Percentiles rank a stretch among this genome's conserved stretches.
Evolutionary conservation across 139 green algal genomes (phyloP).

Genomic region (Coelastrella sp.): DNA sequence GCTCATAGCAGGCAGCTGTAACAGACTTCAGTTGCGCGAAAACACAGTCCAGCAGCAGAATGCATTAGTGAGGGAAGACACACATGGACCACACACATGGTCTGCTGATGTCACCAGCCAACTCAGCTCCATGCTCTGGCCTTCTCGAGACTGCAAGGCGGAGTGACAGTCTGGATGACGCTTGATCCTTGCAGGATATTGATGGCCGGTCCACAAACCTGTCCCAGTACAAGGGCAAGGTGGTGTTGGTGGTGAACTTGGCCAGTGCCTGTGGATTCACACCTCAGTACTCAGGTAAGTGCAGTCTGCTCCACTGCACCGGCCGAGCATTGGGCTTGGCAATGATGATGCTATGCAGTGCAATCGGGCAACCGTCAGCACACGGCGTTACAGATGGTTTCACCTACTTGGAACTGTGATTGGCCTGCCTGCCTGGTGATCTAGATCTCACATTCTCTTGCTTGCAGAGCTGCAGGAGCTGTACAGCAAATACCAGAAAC

Average conservation of each 20-base stretch:
- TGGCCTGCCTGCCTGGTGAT: too few relatives aligned
- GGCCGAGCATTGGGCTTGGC: too few relatives aligned
- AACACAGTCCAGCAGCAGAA: too few relatives aligned
- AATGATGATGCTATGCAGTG: neutral
- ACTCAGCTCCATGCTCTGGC: neutral
- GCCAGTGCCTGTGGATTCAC: slow-evolving; percentile 74
- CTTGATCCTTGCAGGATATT: neutral
- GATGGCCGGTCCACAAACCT: slow-evolving; percentile 34
- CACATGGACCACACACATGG: too few relatives aligned
- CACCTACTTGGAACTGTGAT: too few relatives aligned
- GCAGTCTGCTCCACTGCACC: neutral
- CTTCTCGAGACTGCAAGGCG: neutral
- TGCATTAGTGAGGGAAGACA: too few relatives aligned
- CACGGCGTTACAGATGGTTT: neutral
- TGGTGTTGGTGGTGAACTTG: slow-evolving; percentile 83
- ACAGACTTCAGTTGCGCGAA: too few relatives aligned
- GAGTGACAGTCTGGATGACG: neutral
- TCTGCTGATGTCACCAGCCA: neutral
- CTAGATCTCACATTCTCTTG: neutral
- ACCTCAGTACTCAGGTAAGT: slow-evolving; percentile 34
- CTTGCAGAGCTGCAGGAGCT: slow-evolving; percentile 74
- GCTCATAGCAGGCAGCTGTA: too few relatives aligned
- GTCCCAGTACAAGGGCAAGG: slow-evolving; percentile 66
- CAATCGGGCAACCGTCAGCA: neutral
- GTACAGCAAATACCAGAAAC: slow-evolving; percentile 75